Evolutionary conservation across 305 asterid species (phyloP).

Genomic region (Fraxinus floribunda): DNA sequence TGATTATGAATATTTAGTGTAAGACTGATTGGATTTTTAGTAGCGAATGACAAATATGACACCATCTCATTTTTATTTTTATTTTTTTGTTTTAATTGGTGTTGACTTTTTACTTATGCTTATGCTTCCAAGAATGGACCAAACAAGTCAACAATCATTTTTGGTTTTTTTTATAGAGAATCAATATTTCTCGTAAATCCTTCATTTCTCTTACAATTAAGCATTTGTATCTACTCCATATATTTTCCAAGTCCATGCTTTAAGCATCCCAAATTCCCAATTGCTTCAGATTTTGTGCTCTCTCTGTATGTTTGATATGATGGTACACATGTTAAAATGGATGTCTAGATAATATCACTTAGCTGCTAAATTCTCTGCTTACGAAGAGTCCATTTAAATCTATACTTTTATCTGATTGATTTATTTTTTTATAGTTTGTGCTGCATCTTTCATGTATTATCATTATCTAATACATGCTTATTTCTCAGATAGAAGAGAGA

Average conservation of each 20-base stretch:
- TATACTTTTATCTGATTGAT: constrained; percentile 4
- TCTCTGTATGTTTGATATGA: neutral
- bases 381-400: neutral
- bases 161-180: neutral
- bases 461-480: constrained; percentile 20
- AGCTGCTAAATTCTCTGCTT: neutral
- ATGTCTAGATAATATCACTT: neutral
- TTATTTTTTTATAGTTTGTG: constrained; percentile 5
- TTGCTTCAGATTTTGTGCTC: constrained; percentile 7
- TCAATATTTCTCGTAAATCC: neutral
- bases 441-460: constrained; percentile 13
- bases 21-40: neutral
- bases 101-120: neutral
- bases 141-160: neutral
- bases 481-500: constrained; percentile 75
- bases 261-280: neutral
- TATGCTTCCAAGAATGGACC: neutral
- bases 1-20: neutral
- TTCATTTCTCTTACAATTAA: neutral
- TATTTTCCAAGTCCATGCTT: neutral
- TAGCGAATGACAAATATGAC: neutral
- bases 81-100: neutral
- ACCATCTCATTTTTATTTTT: neutral
- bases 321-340: neutral
- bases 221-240: neutral